Base-by-base conservation (phyloP, 176 grass and related monocot species). In the Rhynchospora pubera region DNA sequence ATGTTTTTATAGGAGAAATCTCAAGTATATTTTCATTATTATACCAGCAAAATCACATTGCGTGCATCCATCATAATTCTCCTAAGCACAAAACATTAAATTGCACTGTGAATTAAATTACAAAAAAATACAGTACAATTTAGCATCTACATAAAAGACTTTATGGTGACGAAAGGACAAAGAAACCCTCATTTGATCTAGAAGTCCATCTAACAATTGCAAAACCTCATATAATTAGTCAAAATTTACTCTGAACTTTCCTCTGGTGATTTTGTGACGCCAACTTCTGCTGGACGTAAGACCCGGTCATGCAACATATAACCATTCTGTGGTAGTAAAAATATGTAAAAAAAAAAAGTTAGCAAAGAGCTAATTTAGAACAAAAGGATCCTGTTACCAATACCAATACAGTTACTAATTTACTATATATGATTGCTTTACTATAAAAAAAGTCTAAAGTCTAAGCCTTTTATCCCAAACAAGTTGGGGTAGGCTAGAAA, bases 211-310 rank as follows among this genome's bases (percentile, higher is more conserved):
- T 34, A 26, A 82, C 10, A 82, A 45, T 26, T 62, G 34, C 50
- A 48, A 80, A 80, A 77, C 32, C 50, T 34, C 72, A 32, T 50
- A 18, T 56, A 30, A 56, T 8, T 32, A 76, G 8, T 2, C 32
- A 43, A n/a, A 62, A 28, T 74, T 82, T 82, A 42, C 9, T 82
- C 79, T 1, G 79, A 64, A 80, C 53, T 77, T 23, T 82, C 21
- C 19, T 51, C 57, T 9, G 55, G 12, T 19, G 45, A 61, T 79
- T 83, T 28, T 1, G 86, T 87, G 13, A 87, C 86, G 12, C 86
- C 86, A 69, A 87, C 86, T 87, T 87, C 86, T 23, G 86, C 86
- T 39, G 86, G 86, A 24, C 86, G 86, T 15, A 87, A 18, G 46
- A 87, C 80, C 0, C 86, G 79, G 3, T 87, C 86, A 83, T 87